Evolutionary conservation across 371 early-diverging fungal species (phyloP).

Genomic region (Cokeromyces recurvatus): DNA sequence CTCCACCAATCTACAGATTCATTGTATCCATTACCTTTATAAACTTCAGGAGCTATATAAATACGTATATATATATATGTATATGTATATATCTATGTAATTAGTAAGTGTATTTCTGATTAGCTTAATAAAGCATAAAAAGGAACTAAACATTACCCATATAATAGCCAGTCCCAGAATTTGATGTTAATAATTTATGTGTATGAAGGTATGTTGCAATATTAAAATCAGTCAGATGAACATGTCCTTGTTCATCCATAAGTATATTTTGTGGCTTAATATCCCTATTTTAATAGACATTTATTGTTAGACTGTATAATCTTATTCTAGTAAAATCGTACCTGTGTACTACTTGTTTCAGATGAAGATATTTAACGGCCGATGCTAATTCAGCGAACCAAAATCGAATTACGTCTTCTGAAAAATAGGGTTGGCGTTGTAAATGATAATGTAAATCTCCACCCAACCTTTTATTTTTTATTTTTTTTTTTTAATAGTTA

Average conservation of each 20-base stretch:
- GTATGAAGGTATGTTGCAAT: slow-evolving; percentile 64
- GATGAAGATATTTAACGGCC: slow-evolving; percentile 75
- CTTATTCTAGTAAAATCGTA: slow-evolving; percentile 4
- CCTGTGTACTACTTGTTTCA: slow-evolving; percentile 74
- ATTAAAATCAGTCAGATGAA: slow-evolving; percentile 81
- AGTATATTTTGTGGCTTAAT: slow-evolving; percentile 86
- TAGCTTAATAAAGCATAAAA: too few relatives aligned
- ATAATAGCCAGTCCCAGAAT: slow-evolving; percentile 76
- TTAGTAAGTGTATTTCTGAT: background rate
- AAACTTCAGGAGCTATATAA: slow-evolving; percentile 74
- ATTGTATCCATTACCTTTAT: slow-evolving; percentile 66
- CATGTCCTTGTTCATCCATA: slow-evolving; percentile 72
- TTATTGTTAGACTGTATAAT: too few relatives aligned
- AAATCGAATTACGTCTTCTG: slow-evolving; percentile 70
- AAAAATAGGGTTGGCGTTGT: slow-evolving; percentile 53
- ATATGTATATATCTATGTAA: too few relatives aligned
- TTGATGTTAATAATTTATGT: slow-evolving; percentile 57
- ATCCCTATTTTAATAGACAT: slow-evolving; percentile 51
- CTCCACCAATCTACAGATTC: slow-evolving; percentile 91
- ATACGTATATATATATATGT: background rate
- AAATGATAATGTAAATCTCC: slow-evolving; percentile 83
- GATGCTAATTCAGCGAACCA: slow-evolving; percentile 76
- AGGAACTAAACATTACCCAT: slow-evolving; percentile 70
- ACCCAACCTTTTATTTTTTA: slow-evolving; percentile 54
- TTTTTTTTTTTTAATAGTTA: background rate